Percentiles rank a stretch among this genome's conserved stretches.
phyloP scores from a whole-genome alignment of 1,284 basidiomycete genomes.

The Meira nashicola region DNA sequence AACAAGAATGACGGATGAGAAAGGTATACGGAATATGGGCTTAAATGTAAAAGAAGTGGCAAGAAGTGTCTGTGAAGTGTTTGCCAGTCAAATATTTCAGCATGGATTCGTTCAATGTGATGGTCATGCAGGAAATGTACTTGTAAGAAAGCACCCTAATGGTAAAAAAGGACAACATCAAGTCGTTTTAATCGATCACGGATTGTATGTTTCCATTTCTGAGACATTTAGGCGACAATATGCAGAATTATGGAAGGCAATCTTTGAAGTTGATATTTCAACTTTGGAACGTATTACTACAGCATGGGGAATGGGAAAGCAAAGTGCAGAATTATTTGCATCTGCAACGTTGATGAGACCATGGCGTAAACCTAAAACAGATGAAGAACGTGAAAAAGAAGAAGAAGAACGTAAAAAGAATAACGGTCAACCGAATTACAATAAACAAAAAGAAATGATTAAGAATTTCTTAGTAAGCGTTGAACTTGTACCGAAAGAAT shows the following conservation, averaged over 20 bases:
- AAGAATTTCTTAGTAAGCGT: slow-evolving; percentile 41
- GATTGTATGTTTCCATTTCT: slow-evolving; percentile 37
- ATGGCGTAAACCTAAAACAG: slow-evolving; percentile 34
- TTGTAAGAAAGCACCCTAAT: slow-evolving; percentile 39
- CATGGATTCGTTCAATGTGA: slow-evolving; percentile 45
- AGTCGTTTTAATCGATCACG: slow-evolving; percentile 45
- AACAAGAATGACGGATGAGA: slow-evolving; percentile 37
- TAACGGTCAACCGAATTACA: not conserved
- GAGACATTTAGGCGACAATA: slow-evolving; percentile 40
- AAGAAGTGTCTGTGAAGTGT: slow-evolving; percentile 36
- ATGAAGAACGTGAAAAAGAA: slow-evolving; percentile 27
- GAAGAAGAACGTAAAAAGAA: slow-evolving; percentile 1
- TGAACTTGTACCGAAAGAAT: slow-evolving; percentile 42
- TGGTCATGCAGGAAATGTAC: slow-evolving; percentile 39
- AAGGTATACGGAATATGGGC: slow-evolving; percentile 32
- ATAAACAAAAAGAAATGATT: slow-evolving; percentile 21
- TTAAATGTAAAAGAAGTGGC: slow-evolving; percentile 32
- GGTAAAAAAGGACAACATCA: slow-evolving; percentile 36
- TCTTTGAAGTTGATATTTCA: slow-evolving; percentile 36
- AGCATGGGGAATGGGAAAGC: slow-evolving; percentile 43
- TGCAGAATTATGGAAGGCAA: slow-evolving; percentile 42
- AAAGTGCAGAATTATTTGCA: slow-evolving; percentile 37
- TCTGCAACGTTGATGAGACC: slow-evolving; percentile 38
- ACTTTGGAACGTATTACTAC: slow-evolving; percentile 33
- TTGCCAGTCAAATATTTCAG: slow-evolving; percentile 45